phyloP scores from a whole-genome alignment of 495 filamentous ascomycete genomes.

The Tuber magnatum region DNA sequence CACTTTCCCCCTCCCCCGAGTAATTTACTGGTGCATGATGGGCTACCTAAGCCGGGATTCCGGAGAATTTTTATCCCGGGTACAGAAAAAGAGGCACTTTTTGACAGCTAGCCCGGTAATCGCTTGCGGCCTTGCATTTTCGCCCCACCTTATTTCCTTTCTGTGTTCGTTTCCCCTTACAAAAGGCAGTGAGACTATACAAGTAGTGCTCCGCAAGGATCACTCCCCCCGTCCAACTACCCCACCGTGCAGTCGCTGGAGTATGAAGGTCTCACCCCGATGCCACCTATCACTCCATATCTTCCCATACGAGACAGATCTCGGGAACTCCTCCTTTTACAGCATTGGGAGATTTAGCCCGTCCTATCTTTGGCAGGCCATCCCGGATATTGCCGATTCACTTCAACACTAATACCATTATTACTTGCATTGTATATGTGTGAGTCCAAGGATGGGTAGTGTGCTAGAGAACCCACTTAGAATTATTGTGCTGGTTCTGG shows the following conservation, averaged over 20 bases:
- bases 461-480: background rate
- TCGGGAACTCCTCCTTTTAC: background rate
- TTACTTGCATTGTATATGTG: background rate
- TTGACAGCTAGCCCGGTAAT: slow-evolving; percentile 28
- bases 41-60: slow-evolving; percentile 12
- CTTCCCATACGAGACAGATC: background rate
- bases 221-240: background rate
- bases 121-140: slow-evolving; percentile 13
- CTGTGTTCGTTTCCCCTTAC: background rate
- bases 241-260: background rate
- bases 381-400: background rate
- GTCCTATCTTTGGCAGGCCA: background rate
- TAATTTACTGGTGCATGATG: slow-evolving; percentile 18
- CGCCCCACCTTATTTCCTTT: background rate
- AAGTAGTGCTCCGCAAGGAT: background rate
- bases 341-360: background rate
- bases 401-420: background rate
- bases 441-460: background rate
- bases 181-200: background rate
- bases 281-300: background rate
- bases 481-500: background rate
- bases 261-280: background rate
- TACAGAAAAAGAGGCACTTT: slow-evolving; percentile 13
- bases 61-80: slow-evolving; percentile 27
- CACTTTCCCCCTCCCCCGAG: background rate